Evolutionary conservation across 352 stramenopile species (phyloP), one percentile per base, ranked within the genome.

Genomic region (Phytopythium kandeliae): DNA sequence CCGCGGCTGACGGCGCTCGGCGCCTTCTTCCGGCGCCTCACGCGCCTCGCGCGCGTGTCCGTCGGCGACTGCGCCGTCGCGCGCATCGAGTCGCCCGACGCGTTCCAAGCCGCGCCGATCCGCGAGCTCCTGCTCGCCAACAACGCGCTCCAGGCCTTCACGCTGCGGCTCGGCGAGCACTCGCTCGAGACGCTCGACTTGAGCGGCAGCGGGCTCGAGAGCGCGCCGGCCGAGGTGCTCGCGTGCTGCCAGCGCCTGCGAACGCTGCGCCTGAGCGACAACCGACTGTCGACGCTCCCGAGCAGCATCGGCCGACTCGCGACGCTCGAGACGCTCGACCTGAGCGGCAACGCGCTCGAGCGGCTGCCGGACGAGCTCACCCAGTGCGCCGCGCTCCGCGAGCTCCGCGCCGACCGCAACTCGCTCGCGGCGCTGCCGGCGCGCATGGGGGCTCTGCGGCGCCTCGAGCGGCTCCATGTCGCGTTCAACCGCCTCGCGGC

Each of bases 141-240:
- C 22, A 89, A 89, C 46, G 41, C 51, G 4, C 31, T 89, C 6
- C 10, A 50, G 16, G 63, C 72, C 10, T 83, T 89, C 15, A 65
- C 71, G 0, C 35, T 80, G 26, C 37, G 60, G 3, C 52, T 89
- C 4, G 49, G 58, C 59, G 67, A 85, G 54, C 54, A 71, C 40
- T 84, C 67, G 3, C 65, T 86, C 5, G 50, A 63, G 34, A 62
- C 77, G 26, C 67, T 87, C 4, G 52, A 59, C 9, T 30, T 85
- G 7, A 48, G 51, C 10, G 37, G 31, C 6, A 88, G 85, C 47
- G 36, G 52, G 13, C 54, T 87, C 9, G 55, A 51, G 15, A 34
- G 37, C 26, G 74, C 84, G 16, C 73, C 76, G 2, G 48, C 70
- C 4, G 72, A 74, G 7, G 54, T 86, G 7, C 46, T 66, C n/a